Evolutionary conservation across 108 stramenopile species (phyloP).

Genomic region (Schizochytrium sp.): DNA sequence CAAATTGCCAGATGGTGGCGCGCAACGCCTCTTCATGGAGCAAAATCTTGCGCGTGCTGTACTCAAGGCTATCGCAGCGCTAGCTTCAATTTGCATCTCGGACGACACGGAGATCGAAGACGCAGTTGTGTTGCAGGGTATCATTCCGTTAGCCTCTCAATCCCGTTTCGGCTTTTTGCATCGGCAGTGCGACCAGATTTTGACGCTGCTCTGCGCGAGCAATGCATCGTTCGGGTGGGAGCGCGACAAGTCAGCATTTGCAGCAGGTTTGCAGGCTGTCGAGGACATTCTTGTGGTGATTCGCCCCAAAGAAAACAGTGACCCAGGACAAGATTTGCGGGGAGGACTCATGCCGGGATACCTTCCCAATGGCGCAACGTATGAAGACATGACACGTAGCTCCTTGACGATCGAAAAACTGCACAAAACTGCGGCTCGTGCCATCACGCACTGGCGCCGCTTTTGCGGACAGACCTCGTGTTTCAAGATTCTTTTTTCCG

Average conservation of each 20-base stretch:
- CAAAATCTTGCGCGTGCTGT: neutral
- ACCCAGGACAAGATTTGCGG: neutral
- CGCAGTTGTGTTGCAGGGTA: neutral
- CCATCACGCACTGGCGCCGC: neutral
- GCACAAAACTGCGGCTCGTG: neutral
- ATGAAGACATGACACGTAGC: neutral
- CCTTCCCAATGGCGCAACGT: neutral
- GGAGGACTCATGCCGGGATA: neutral
- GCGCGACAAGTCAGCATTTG: neutral
- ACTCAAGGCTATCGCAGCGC: neutral
- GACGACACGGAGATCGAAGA: neutral
- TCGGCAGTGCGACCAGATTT: neutral
- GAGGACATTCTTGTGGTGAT: neutral
- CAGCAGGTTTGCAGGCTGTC: neutral
- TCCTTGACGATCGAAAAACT: neutral
- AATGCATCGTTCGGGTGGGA: neutral
- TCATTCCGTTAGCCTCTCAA: neutral
- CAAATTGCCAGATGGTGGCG: neutral
- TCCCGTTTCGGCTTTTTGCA: neutral
- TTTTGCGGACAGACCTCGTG: neutral
- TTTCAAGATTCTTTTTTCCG: neutral
- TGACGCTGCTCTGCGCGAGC: neutral
- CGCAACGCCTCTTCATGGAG: neutral
- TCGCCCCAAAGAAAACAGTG: neutral
- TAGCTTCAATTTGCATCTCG: neutral